A percentile compares a stretch with the other conserved stretches of the same genome.
phyloP scores from a whole-genome alignment of 2,329 filamentous ascomycete genomes.

The Canariomyces notabilis region DNA sequence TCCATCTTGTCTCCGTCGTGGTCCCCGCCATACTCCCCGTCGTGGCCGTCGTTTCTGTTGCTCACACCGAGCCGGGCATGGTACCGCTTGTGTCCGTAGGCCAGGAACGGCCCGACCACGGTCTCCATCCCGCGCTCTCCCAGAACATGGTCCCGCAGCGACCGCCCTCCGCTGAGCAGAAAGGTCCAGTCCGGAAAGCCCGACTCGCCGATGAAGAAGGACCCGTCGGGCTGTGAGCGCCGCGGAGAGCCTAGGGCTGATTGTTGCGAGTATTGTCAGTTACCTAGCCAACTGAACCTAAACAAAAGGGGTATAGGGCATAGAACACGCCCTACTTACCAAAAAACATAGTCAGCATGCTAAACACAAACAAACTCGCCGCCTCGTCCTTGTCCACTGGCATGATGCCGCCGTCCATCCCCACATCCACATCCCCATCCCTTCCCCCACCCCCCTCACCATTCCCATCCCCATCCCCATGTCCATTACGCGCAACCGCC shows the following conservation, averaged over 20 bases:
- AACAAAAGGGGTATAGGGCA: not conserved
- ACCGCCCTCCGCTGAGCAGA: slow-evolving; percentile 28
- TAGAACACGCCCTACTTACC: no score
- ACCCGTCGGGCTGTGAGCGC: slow-evolving; percentile 26
- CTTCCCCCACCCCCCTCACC: no score
- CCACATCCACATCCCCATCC: no score
- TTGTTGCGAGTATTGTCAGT: not conserved
- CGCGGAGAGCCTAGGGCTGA: slow-evolving; percentile 29
- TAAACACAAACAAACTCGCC: slow-evolving; percentile 27
- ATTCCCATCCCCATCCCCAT: no score
- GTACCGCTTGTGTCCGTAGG: slow-evolving; percentile 25
- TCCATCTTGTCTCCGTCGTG: not conserved
- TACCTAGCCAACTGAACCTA: no score
- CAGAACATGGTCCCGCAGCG: slow-evolving; percentile 24
- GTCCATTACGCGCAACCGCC: no score
- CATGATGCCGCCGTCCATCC: no score
- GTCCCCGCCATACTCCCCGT: not conserved
- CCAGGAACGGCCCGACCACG: slow-evolving; percentile 20
- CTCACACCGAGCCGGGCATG: slow-evolving; percentile 9
- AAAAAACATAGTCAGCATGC: slow-evolving; percentile 32
- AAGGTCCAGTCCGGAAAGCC: slow-evolving; percentile 31
- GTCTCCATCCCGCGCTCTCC: slow-evolving; percentile 17
- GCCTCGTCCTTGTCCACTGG: slow-evolving; percentile 19
- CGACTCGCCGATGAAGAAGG: slow-evolving; percentile 28
- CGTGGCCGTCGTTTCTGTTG: not conserved